Conservation (phyloP, 768 basidiomycete species). For the Cyclocybe aegerita region DNA sequence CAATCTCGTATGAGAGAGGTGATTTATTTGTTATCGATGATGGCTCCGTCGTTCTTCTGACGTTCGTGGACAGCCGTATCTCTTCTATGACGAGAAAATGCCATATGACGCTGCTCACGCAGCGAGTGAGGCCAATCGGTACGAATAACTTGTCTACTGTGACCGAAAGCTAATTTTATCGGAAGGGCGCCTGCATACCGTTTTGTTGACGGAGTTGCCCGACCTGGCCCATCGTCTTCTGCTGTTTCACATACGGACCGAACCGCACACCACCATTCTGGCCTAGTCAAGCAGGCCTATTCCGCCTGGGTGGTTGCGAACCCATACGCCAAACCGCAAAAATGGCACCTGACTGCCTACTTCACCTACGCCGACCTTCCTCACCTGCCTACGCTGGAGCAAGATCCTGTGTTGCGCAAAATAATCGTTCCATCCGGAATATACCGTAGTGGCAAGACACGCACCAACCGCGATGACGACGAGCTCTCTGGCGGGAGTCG, state of each 20-base stretch:
- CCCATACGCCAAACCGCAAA: constrained; percentile 47
- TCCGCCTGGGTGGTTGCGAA: constrained; percentile 57
- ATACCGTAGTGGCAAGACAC: constrained; percentile 45
- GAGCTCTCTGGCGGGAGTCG: constrained; percentile 14
- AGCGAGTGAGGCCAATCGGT: constrained; percentile 38
- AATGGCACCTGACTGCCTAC: constrained; percentile 68
- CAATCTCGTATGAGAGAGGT: constrained; percentile 68
- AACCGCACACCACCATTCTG: constrained; percentile 49
- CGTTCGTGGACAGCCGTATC: constrained; percentile 49
- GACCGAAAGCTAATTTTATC: constrained; percentile 11
- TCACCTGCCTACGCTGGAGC: constrained; percentile 45
- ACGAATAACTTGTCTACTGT: constrained; percentile 13
- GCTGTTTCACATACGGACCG: constrained; percentile 60
- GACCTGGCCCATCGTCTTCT: constrained; percentile 47
- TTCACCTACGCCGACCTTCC: constrained; percentile 50
- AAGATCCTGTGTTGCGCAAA: constrained; percentile 39
- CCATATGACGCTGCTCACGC: constrained; percentile 41
- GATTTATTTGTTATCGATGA: constrained; percentile 3
- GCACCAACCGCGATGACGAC: constrained; percentile 37
- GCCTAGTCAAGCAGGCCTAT: constrained; percentile 72
- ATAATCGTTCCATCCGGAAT: constrained; percentile 47
- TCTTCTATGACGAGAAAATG: constrained; percentile 67
- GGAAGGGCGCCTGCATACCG: constrained; percentile 44
- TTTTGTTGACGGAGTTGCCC: constrained; percentile 57
- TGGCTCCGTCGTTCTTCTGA: constrained; percentile 4